phyloP scores from a whole-genome alignment of 805 yeast species.

The Suhomyces sp. region DNA sequence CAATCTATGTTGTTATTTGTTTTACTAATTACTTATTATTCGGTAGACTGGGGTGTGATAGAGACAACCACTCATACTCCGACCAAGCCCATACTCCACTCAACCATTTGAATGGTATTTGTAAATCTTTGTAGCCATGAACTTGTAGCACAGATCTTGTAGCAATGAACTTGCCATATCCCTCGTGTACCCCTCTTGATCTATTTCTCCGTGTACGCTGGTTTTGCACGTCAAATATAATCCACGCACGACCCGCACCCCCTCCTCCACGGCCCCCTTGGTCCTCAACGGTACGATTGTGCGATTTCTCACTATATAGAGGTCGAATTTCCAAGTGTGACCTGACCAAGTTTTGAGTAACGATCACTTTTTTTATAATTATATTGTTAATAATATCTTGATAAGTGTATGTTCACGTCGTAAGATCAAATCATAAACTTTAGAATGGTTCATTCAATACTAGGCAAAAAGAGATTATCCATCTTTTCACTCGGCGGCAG shows the following conservation, averaged over 20 bases:
- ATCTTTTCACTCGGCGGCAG: slow-evolving; percentile 22
- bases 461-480: slow-evolving; percentile 19
- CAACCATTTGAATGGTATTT: too few species aligned
- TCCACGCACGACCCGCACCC: slow-evolving; percentile 4
- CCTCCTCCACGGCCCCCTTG: background rate
- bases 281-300: background rate
- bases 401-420: background rate
- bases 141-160: too few species aligned
- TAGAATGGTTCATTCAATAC: background rate
- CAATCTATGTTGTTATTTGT: background rate
- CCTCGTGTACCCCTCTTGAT: too few species aligned
- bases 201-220: too few species aligned
- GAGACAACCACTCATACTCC: too few species aligned
- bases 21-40: background rate
- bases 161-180: too few species aligned
- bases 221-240: background rate
- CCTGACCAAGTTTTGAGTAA: background rate
- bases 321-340: slow-evolving; percentile 1
- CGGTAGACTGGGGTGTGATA: too few species aligned
- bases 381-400: too few species aligned
- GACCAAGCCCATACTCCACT: too few species aligned
- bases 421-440: background rate
- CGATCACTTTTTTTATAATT: background rate
- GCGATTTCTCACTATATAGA: slow-evolving; percentile 1
- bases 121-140: too few species aligned